These are phyloP conservation scores for Anethum foeniculum DNA, from an alignment of 140 eudicot species.

Conservation along the genomic window DNA sequence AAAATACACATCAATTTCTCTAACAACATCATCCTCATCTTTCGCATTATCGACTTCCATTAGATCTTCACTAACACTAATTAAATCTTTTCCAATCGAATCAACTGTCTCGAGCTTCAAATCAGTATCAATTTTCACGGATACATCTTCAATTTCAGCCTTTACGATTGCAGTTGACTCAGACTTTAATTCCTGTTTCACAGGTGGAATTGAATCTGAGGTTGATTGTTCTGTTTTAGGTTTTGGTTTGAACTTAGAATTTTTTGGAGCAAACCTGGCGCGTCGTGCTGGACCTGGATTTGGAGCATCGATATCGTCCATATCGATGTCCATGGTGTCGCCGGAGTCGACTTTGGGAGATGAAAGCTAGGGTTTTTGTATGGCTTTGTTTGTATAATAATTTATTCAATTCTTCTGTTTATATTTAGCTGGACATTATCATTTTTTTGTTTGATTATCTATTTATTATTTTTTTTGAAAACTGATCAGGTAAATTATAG, in stretches of 20 bases:
- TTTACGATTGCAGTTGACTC: background rate
- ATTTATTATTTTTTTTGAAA: too few relatives aligned
- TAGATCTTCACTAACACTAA: slow-evolving; percentile 3
- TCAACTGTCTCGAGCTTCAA: slow-evolving; percentile 17
- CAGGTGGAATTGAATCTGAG: background rate
- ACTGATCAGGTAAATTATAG: too few relatives aligned
- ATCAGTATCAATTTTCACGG: slow-evolving; percentile 28
- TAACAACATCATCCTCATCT: slow-evolving; percentile 48
- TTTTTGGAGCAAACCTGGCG: slow-evolving; percentile 53
- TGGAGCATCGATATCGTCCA: slow-evolving; percentile 45
- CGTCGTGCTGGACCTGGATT: slow-evolving; percentile 25
- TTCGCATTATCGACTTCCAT: background rate
- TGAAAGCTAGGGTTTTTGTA: background rate
- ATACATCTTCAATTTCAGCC: slow-evolving; percentile 16
- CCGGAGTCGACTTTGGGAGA: background rate
- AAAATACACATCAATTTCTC: slow-evolving; percentile 66
- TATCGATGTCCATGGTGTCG: slow-evolving; percentile 45
- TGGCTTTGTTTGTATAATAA: background rate
- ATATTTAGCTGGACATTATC: too few relatives aligned
- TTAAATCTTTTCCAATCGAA: background rate
- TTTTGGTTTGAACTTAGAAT: slow-evolving; percentile 47
- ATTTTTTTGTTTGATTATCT: too few relatives aligned
- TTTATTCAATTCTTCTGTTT: too few relatives aligned
- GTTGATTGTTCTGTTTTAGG: slow-evolving; percentile 28
- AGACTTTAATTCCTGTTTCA: slow-evolving; percentile 27